Evolutionary conservation across 352 stramenopile species (phyloP), one percentile per base, ranked within the genome.

Genomic region (Phytophthora sansomeana): DNA sequence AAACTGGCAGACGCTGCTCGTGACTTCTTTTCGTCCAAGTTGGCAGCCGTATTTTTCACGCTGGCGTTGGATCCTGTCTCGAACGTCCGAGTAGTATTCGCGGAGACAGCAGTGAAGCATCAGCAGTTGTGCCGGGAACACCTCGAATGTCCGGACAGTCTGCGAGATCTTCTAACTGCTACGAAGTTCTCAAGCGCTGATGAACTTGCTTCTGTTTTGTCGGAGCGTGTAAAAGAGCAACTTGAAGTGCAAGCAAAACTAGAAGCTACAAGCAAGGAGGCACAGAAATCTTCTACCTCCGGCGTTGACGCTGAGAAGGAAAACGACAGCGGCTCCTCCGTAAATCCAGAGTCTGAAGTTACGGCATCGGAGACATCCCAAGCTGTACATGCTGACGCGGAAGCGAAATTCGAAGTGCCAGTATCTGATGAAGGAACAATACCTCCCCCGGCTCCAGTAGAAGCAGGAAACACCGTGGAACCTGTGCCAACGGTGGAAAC

Each of bases 61-160:
- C 53, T 92, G n/a, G 78, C 75, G 5, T 43, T 69, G 16, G 87
- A 95, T 67, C 60, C 67, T 3, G 87, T 95, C 28, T 91, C 80
- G 11, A 95, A 95, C 48, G 87, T 95, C 5, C 84, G 87, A 14
- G 57, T 87, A 13, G 67, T 93, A 39, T 87, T 90, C 58, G 81
- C 69, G 1, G 74, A 84, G 38, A 74, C 77, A 21, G 44, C 84
- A 24, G 32, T 90, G 42, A 54, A 69, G 47, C 67, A 93, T 66
- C 79, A 78, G 35, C 24, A 62, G n/a, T 71, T 79, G 49, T 80
- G 77, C 46, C 71, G 50, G 58, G 49, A 75, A 28, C 65, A 62
- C 10, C 29, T 56, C 5, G 64, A 69, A 47, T 83, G 72, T 8
- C 77, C 75, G 6, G 53, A 71, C 7, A 14, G n/a, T 0, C 57